Evolutionary conservation across 805 yeast species (phyloP).

Genomic region (Cyberlindnera maritima): DNA sequence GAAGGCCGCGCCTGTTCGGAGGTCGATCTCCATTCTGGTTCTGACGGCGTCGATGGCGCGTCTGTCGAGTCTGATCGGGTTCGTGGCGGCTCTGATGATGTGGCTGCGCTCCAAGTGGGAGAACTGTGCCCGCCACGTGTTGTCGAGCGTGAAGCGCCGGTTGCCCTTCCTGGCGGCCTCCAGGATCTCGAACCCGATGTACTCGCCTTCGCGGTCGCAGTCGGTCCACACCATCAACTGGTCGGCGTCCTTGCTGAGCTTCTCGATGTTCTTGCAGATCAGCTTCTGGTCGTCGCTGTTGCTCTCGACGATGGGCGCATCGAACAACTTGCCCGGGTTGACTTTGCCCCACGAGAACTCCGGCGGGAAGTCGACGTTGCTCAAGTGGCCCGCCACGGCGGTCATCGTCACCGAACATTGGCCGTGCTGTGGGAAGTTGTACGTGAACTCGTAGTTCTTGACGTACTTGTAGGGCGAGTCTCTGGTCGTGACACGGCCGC

Average conservation of each 20-base stretch:
- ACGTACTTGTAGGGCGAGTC: conserved; percentile 57
- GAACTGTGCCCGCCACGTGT: conserved; percentile 74
- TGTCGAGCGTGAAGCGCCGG: conserved; percentile 40
- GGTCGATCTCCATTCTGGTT: conserved; percentile 82
- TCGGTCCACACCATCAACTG: conserved; percentile 94
- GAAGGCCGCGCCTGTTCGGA: conserved; percentile 85
- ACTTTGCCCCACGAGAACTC: conserved; percentile 57
- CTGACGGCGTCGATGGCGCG: conserved; percentile 78
- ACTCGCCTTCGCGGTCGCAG: conserved; percentile 96
- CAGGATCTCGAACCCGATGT: conserved; percentile 80
- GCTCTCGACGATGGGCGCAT: conserved; percentile 57
- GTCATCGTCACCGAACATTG: conserved; percentile 85
- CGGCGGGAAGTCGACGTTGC: conserved; percentile 60
- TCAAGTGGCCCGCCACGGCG: conserved; percentile 85
- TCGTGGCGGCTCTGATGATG: conserved; percentile 67
- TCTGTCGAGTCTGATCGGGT: conserved; percentile 62
- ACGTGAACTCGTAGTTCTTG: conserved; percentile 76
- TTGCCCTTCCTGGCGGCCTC: conserved; percentile 60
- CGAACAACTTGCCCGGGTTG: conserved; percentile 62
- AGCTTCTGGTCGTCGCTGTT: conserved; percentile 39
- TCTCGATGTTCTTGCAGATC: conserved; percentile 63
- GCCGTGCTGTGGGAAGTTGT: conserved; percentile 60
- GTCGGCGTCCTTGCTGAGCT: conserved; percentile 59
- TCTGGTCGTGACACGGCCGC: conserved; percentile 54
- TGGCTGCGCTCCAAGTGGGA: conserved; percentile 83